Conservation (phyloP, 2,329 filamentous ascomycete genomes). For the Blastomyces gilchristii region DNA sequence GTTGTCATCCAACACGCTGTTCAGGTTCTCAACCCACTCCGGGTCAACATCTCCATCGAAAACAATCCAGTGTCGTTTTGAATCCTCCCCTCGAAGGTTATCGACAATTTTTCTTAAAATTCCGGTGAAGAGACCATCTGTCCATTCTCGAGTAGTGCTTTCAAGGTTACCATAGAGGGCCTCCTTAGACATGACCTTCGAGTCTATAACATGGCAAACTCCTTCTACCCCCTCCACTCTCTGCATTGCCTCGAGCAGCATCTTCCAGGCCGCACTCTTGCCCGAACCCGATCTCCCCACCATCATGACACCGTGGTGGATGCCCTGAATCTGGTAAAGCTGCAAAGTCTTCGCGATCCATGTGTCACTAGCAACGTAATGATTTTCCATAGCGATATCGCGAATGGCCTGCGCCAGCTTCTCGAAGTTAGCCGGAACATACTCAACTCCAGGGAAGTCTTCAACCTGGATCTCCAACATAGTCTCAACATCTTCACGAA, state of each 20-base stretch:
- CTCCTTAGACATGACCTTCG: slow-evolving; percentile 99
- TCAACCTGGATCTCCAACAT: slow-evolving; percentile 74
- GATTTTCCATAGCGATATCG: slow-evolving; percentile 69
- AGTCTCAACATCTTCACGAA: slow-evolving; percentile 79
- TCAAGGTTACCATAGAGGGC: slow-evolving; percentile 91
- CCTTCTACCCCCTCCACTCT: slow-evolving; percentile 86
- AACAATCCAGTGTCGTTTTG: slow-evolving; percentile 97
- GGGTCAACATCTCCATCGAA: slow-evolving; percentile 99
- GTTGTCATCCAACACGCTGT: slow-evolving; percentile 98
- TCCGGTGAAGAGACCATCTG: slow-evolving; percentile 93
- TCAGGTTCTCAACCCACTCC: slow-evolving; percentile 99
- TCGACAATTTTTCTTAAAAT: slow-evolving; percentile 98
- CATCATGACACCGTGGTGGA: slow-evolving; percentile 99
- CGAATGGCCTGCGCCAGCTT: slow-evolving; percentile 72
- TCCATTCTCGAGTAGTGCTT: slow-evolving; percentile 96
- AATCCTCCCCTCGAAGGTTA: slow-evolving; percentile 92
- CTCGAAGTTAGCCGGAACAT: slow-evolving; percentile 77
- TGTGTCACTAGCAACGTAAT: slow-evolving; percentile 79
- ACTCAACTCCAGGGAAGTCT: slow-evolving; percentile 87
- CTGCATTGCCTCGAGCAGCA: slow-evolving; percentile 82
- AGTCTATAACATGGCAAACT: slow-evolving; percentile 94
- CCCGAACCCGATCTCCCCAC: slow-evolving; percentile 95
- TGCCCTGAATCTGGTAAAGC: slow-evolving; percentile 92
- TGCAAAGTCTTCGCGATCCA: slow-evolving; percentile 98
- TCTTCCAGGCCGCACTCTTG: slow-evolving; percentile 91